Conservation (phyloP, 2,329 filamentous ascomycete species). For the Clonostachys rosea region DNA sequence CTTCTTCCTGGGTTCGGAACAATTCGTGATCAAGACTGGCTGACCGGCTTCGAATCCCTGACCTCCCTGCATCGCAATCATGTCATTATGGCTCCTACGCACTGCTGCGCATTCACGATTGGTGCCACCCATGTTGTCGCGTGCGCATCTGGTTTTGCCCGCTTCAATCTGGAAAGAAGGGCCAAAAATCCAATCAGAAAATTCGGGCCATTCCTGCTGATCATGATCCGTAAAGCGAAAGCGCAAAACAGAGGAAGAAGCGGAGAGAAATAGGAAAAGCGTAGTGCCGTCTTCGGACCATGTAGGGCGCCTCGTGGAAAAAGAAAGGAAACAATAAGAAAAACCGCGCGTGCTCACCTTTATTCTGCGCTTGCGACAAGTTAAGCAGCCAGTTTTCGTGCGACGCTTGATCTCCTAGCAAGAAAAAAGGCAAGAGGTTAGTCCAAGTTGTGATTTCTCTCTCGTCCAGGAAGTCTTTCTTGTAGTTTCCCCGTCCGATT, state of each 20-base stretch:
- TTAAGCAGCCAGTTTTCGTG: constrained; percentile 60
- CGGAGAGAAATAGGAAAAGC: background rate
- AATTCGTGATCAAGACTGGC: no score
- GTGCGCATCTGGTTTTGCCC: no score
- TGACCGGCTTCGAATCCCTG: no score
- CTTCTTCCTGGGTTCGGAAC: no score
- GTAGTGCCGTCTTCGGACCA: background rate
- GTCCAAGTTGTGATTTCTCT: no score
- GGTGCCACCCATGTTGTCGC: no score
- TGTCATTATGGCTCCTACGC: no score
- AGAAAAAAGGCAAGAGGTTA: background rate
- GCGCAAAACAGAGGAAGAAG: background rate
- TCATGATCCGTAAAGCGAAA: background rate
- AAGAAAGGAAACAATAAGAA: background rate
- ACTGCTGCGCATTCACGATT: no score
- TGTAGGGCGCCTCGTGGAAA: background rate
- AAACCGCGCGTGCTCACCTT: constrained; percentile 41
- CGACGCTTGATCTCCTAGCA: constrained; percentile 56
- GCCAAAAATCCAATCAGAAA: background rate
- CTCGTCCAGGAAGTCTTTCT: no score
- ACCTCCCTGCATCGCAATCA: no score
- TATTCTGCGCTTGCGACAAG: constrained; percentile 56
- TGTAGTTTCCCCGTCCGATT: no score
- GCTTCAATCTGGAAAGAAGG: constrained; percentile 7
- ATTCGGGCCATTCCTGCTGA: constrained; percentile 2